Conservation (phyloP, 768 basidiomycete species). For the Serendipita sp. region DNA sequence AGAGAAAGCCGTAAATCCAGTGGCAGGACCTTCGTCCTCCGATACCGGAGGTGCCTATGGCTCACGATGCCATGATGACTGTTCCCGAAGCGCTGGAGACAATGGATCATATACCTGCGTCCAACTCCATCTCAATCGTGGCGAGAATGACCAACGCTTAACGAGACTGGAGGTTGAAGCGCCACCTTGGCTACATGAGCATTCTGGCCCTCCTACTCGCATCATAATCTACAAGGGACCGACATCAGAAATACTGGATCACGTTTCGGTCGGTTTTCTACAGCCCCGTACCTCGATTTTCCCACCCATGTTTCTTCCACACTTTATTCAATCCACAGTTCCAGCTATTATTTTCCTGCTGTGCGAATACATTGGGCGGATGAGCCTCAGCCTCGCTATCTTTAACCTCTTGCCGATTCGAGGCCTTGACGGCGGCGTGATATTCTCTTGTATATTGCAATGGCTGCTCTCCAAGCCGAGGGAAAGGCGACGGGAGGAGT, state of each 20-base stretch:
- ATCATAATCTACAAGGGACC: slow-evolving; percentile 65
- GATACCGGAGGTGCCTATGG: slow-evolving; percentile 10
- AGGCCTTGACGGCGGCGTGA: slow-evolving; percentile 45
- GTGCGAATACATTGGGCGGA: background rate
- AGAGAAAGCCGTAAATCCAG: slow-evolving; percentile 20
- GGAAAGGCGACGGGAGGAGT: background rate
- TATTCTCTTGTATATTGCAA: background rate
- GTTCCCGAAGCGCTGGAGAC: slow-evolving; percentile 13
- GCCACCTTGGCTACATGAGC: slow-evolving; percentile 2
- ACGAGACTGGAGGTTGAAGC: slow-evolving; percentile 35
- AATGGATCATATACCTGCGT: slow-evolving; percentile 29
- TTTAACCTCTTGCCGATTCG: slow-evolving; percentile 70
- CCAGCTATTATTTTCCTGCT: background rate
- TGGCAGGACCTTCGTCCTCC: slow-evolving; percentile 3
- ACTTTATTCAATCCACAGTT: background rate
- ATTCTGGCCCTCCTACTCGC: slow-evolving; percentile 13
- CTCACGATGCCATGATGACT: slow-evolving; percentile 14
- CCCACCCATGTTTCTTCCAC: background rate
- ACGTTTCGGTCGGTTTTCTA: slow-evolving; percentile 39
- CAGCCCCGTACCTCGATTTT: slow-evolving; percentile 22
- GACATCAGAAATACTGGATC: slow-evolving; percentile 18
- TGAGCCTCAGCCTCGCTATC: slow-evolving; percentile 48
- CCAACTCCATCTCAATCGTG: slow-evolving; percentile 22
- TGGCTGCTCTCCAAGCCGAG: background rate
- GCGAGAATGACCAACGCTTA: slow-evolving; percentile 22